These are phyloP conservation scores for Aspergillus homomorphus DNA, from an alignment of 495 filamentous ascomycete species.

Conservation along the genomic window DNA sequence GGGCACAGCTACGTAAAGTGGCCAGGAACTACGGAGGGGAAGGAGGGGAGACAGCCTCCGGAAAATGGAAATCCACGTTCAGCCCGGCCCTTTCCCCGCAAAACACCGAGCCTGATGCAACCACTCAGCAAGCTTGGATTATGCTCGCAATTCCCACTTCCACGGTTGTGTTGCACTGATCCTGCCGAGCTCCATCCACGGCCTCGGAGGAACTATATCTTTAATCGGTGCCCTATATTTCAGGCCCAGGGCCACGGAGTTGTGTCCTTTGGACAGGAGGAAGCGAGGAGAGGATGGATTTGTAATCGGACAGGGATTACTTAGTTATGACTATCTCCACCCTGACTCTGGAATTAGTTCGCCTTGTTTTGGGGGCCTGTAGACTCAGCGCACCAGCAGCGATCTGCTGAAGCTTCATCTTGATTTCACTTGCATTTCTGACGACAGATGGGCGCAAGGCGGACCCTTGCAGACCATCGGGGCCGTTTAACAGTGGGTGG, in stretches of 20 bases:
- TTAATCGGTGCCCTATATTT: background rate
- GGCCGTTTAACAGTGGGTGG: too few relatives aligned
- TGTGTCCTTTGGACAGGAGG: background rate
- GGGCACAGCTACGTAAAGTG: slow-evolving; percentile 36
- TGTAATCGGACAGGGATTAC: background rate
- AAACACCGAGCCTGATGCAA: slow-evolving; percentile 31
- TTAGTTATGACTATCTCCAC: background rate
- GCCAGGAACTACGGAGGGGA: slow-evolving; percentile 17
- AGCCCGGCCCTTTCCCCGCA: slow-evolving; percentile 12
- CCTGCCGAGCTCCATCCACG: slow-evolving; percentile 13
- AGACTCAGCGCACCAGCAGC: too few relatives aligned
- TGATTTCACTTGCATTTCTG: background rate
- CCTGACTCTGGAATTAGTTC: background rate
- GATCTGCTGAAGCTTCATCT: background rate
- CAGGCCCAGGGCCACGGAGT: background rate
- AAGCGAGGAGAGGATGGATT: background rate
- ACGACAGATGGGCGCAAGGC: background rate
- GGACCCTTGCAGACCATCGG: background rate
- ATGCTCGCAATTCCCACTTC: slow-evolving; percentile 20
- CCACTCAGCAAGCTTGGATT: slow-evolving; percentile 36
- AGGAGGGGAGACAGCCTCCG: background rate
- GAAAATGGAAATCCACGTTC: background rate
- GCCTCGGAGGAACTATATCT: slow-evolving; percentile 15
- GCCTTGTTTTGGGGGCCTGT: background rate
- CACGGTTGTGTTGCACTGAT: slow-evolving; percentile 27